Percentiles rank a stretch among this genome's conserved stretches.
Evolutionary conservation across 305 asterid species (phyloP).

Genomic region (Fraxinus dipetala): DNA sequence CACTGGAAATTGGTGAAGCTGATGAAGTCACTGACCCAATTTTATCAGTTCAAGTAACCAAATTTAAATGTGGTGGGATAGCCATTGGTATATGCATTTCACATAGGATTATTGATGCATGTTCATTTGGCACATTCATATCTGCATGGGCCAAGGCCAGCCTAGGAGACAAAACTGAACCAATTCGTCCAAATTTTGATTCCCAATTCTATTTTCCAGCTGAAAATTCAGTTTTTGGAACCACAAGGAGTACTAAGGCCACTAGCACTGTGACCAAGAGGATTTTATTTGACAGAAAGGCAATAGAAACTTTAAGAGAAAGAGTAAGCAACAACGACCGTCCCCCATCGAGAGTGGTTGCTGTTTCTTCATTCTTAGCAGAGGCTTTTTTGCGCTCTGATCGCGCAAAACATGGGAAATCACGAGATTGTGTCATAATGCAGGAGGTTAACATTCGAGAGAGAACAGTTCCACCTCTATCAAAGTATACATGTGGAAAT

Average conservation of each 20-base stretch:
- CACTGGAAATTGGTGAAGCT: constrained; percentile 15
- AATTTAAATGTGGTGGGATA: constrained; percentile 25
- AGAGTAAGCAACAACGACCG: not conserved
- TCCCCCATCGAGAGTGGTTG: constrained; percentile 19
- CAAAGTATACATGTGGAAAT: constrained; percentile 16
- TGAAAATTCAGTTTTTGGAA: not conserved
- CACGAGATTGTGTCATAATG: not conserved
- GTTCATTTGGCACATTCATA: constrained; percentile 1
- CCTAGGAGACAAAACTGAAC: not conserved
- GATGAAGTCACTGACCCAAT: constrained; percentile 25
- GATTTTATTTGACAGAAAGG: constrained; percentile 16
- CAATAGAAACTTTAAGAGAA: not conserved
- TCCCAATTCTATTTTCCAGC: constrained; percentile 19
- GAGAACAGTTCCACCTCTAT: constrained; percentile 19
- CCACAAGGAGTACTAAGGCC: not conserved
- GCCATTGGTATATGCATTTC: constrained; percentile 22
- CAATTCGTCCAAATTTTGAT: not conserved
- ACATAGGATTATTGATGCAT: constrained; percentile 16
- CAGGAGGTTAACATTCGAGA: constrained; percentile 21
- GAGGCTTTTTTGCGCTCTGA: constrained; percentile 21
- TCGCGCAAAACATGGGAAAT: not conserved
- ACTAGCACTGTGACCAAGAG: not conserved
- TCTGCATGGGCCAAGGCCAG: constrained; percentile 6
- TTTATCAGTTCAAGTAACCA: constrained; percentile 23
- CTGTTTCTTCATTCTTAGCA: constrained; percentile 4